Conservation (phyloP, 345 rosid genomes). For the Salix arbutifolia region DNA sequence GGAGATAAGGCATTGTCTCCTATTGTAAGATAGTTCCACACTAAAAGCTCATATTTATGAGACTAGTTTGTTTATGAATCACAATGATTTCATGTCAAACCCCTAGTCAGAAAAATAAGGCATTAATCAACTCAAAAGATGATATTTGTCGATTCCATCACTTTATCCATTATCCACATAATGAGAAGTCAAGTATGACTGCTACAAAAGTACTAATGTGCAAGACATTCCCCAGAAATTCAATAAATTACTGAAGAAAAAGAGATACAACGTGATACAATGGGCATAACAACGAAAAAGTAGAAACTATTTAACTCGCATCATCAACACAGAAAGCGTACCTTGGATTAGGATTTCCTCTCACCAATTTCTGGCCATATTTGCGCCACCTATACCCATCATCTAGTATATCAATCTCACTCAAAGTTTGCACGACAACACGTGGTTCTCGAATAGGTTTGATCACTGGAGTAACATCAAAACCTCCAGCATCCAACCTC, state of each 20-base stretch:
- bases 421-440: constrained; percentile 92
- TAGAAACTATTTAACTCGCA: neutral
- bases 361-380: constrained; percentile 98
- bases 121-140: neutral
- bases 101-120: neutral
- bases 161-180: neutral
- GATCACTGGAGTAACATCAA: constrained; percentile 81
- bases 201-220: neutral
- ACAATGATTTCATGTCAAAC: neutral
- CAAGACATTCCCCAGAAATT: neutral
- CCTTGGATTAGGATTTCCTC: constrained; percentile 99
- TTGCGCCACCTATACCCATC: constrained; percentile 99
- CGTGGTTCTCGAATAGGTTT: constrained; percentile 98
- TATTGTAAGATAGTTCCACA: neutral
- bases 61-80: neutral
- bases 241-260: neutral
- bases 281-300: neutral
- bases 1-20: no score
- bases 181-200: neutral
- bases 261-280: neutral
- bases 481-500: constrained; percentile 64
- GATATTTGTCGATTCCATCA: neutral
- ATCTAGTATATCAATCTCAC: constrained; percentile 96
- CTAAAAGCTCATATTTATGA: neutral
- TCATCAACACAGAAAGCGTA: constrained; percentile 11